Evolutionary conservation across 129 eudicot genomes (phyloP).

Genomic region (Kitagawia praeruptora): DNA sequence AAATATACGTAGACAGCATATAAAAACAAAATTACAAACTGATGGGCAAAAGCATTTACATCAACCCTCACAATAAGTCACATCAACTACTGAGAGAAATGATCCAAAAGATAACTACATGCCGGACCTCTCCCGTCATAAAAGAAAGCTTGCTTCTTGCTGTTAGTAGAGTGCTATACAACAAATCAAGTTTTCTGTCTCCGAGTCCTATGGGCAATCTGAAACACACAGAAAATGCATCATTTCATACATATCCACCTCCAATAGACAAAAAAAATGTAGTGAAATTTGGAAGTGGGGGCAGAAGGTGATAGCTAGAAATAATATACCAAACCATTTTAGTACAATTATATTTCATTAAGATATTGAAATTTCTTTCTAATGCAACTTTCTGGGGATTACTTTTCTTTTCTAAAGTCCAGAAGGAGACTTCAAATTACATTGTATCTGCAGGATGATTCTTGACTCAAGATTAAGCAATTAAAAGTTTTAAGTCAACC

Average conservation of each 20-base stretch:
- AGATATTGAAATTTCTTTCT: not conserved
- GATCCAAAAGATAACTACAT: not conserved
- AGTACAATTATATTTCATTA: not conserved
- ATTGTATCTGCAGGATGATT: not conserved
- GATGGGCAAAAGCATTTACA: not conserved
- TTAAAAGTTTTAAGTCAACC: not conserved
- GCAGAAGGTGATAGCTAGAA: not conserved
- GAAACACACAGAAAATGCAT: slow-evolving; percentile 11
- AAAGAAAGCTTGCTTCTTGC: slow-evolving; percentile 10
- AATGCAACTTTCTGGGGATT: not conserved
- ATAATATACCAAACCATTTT: not conserved
- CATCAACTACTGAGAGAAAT: not conserved
- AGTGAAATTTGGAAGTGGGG: not conserved
- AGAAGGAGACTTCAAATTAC: not conserved
- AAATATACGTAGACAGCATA: not conserved
- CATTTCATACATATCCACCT: not conserved
- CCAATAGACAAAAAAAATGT: not conserved
- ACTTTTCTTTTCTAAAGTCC: not conserved
- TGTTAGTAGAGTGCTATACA: not conserved
- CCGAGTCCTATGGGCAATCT: slow-evolving; percentile 36
- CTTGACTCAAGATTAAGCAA: not conserved
- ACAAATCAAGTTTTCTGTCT: slow-evolving; percentile 22
- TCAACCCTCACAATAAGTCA: not conserved
- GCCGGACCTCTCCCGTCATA: not conserved
- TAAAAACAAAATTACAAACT: not conserved